phyloP scores from a whole-genome alignment of 2,329 filamentous ascomycete genomes.

The Ploettnerulaceae sp. region DNA sequence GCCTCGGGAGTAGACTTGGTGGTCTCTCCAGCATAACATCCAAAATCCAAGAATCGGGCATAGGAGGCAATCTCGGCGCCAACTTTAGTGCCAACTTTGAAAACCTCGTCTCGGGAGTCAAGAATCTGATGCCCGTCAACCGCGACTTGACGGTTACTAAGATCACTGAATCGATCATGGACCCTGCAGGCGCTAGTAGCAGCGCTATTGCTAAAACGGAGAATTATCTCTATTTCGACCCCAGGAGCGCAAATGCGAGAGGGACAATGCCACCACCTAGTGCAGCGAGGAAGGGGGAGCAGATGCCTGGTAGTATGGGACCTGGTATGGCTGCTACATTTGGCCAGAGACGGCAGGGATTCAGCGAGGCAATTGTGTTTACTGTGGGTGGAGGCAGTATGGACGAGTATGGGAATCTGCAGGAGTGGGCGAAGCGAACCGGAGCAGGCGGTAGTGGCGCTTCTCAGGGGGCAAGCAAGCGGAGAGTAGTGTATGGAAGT shows the following conservation, averaged over 20 bases:
- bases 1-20: slow-evolving; percentile 63
- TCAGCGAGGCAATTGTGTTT: slow-evolving; percentile 88
- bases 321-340: slow-evolving; percentile 76
- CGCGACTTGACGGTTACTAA: slow-evolving; percentile 95
- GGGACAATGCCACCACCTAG: slow-evolving; percentile 85
- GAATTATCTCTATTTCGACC: slow-evolving; percentile 95
- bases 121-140: slow-evolving; percentile 95
- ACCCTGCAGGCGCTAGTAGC: slow-evolving; percentile 81
- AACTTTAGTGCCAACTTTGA: slow-evolving; percentile 68
- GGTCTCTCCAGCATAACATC: slow-evolving; percentile 90
- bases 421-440: slow-evolving; percentile 88
- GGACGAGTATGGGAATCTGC: slow-evolving; percentile 96
- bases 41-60: slow-evolving; percentile 83
- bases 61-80: slow-evolving; percentile 41
- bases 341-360: slow-evolving; percentile 84
- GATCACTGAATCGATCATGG: slow-evolving; percentile 97
- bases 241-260: slow-evolving; percentile 84
- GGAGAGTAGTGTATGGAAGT: slow-evolving; percentile 89
- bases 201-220: slow-evolving; percentile 95
- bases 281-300: slow-evolving; percentile 43
- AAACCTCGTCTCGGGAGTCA: slow-evolving; percentile 89
- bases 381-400: slow-evolving; percentile 94
- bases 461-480: slow-evolving; percentile 57
- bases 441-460: slow-evolving; percentile 41
- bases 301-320: slow-evolving; percentile 44